Percentiles rank a stretch among this genome's conserved stretches.
phyloP scores from a whole-genome alignment of 495 filamentous ascomycete genomes.

The Penicillium argentinense region DNA sequence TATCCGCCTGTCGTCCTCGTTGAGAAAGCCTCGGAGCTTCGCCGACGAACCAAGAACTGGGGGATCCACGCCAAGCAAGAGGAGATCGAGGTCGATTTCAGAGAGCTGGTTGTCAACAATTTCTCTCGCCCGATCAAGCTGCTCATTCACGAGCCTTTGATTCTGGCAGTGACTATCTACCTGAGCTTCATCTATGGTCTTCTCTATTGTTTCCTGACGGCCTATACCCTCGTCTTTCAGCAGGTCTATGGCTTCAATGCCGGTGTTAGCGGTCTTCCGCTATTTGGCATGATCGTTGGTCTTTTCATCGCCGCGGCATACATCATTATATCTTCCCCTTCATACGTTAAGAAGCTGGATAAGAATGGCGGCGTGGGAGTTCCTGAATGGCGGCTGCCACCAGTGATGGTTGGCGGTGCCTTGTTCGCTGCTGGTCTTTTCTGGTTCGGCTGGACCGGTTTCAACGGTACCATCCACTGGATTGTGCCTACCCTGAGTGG shows the following conservation, averaged over 20 bases:
- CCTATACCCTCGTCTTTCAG: constrained; percentile 45
- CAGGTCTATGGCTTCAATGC: constrained; percentile 36
- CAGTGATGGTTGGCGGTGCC: constrained; percentile 72
- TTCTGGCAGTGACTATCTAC: constrained; percentile 30
- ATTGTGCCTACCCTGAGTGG: constrained; percentile 81
- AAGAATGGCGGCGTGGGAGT: constrained; percentile 72
- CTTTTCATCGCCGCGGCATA: constrained; percentile 35
- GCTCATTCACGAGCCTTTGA: constrained; percentile 28
- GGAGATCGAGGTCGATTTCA: constrained; percentile 83
- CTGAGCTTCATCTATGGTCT: constrained; percentile 43
- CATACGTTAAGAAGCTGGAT: constrained; percentile 59
- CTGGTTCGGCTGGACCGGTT: constrained; percentile 85
- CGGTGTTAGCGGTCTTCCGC: constrained; percentile 39
- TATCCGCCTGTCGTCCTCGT: constrained; percentile 84
- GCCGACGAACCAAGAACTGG: constrained; percentile 85
- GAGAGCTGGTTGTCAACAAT: constrained; percentile 50
- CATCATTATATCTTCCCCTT: constrained; percentile 23
- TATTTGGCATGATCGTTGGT: constrained; percentile 47
- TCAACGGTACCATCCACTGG: constrained; percentile 70
- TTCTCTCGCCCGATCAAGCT: constrained; percentile 32
- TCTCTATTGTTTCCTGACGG: constrained; percentile 47
- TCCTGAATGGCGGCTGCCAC: constrained; percentile 84
- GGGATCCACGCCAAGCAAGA: constrained; percentile 94
- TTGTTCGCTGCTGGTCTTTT: constrained; percentile 76
- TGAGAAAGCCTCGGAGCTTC: constrained; percentile 72